Evolutionary conservation across 257 asterid genomes (phyloP).

Genomic region (Solanum chilense): DNA sequence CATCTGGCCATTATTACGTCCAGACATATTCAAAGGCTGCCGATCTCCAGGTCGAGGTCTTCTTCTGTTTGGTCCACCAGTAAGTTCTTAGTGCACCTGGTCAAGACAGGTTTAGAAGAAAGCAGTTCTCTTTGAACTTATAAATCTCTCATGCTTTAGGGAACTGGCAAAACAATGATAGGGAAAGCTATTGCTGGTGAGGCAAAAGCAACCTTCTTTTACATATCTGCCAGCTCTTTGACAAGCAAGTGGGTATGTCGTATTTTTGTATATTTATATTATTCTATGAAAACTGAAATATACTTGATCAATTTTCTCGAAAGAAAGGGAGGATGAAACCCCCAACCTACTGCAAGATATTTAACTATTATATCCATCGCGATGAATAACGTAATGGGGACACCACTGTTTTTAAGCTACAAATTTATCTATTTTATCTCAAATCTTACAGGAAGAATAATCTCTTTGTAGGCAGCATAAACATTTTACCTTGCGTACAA

Average conservation of each 20-base stretch:
- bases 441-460: background rate
- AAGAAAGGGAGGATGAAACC: background rate
- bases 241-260: slow-evolving; percentile 94
- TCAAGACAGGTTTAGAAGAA: background rate
- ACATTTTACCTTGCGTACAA: background rate
- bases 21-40: slow-evolving; percentile 93
- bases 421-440: background rate
- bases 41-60: slow-evolving; percentile 99
- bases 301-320: background rate
- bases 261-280: background rate
- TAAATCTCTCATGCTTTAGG: slow-evolving; percentile 37
- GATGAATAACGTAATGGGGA: background rate
- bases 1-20: slow-evolving; percentile 95
- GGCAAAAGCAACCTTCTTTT: slow-evolving; percentile 97
- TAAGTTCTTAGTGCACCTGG: slow-evolving; percentile 28
- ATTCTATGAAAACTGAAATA: background rate
- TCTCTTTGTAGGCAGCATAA: background rate
- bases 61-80: slow-evolving; percentile 99
- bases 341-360: background rate
- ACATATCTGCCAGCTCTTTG: slow-evolving; percentile 96
- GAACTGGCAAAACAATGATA: slow-evolving; percentile 99
- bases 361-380: background rate
- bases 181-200: slow-evolving; percentile 99
- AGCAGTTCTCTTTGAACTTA: background rate
- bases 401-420: background rate